These are phyloP conservation scores for Alternaria longipes DNA, from an alignment of 2,329 filamentous ascomycete species.

Conservation along the genomic window DNA sequence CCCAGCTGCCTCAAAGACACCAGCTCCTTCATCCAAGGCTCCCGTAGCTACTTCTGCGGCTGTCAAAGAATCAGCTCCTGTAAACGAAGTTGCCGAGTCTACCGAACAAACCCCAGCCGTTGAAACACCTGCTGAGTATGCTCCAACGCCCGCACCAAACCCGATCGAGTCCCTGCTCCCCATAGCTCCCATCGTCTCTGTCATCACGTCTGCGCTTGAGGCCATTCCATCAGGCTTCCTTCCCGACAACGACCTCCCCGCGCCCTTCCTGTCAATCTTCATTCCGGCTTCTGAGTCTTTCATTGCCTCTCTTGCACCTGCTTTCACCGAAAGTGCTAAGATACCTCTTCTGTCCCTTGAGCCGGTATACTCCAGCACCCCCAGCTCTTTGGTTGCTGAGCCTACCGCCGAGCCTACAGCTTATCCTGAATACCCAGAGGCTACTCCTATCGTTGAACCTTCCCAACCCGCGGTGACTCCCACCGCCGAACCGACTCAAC, in stretches of 20 bases:
- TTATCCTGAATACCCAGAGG: constrained; percentile 7
- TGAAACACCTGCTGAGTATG: constrained; percentile 5
- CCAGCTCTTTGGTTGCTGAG: constrained; percentile 16
- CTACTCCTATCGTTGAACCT: not conserved
- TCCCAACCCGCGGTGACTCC: not conserved
- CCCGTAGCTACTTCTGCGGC: constrained; percentile 15
- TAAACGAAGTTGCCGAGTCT: constrained; percentile 7
- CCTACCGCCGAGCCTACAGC: constrained; percentile 20
- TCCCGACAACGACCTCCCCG: constrained; percentile 22
- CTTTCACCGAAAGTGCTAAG: constrained; percentile 23
- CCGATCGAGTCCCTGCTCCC: constrained; percentile 5
- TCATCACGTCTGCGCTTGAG: constrained; percentile 14
- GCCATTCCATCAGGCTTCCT: constrained; percentile 13
- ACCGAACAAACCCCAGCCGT: not conserved
- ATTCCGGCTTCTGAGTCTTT: constrained; percentile 28
- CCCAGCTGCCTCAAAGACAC: constrained; percentile 5
- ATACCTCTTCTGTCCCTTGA: constrained; percentile 13
- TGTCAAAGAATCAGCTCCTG: not conserved
- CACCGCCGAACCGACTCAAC: too few species aligned
- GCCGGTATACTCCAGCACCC: constrained; percentile 26
- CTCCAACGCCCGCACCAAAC: not conserved
- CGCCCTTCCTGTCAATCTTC: constrained; percentile 23
- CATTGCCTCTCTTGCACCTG: constrained; percentile 26
- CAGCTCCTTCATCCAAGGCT: constrained; percentile 7
- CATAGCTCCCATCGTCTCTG: constrained; percentile 24